Evolutionary conservation across 306 rosid genomes (phyloP).

Genomic region (apple (Malus domestica)): ASM211411v1 NC_041797.1:1264501-1265000

Average conservation of each 20-base stretch:
- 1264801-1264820: too few relatives aligned
- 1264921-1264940: not conserved
- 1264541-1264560: not conserved
- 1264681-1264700: too few relatives aligned
- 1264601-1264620: conserved; percentile 66
- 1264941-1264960: not conserved
- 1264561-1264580: conserved; percentile 51
- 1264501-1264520: not conserved
- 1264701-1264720: too few relatives aligned
- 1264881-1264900: too few relatives aligned
- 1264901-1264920: too few relatives aligned
- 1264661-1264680: too few relatives aligned
- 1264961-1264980: too few relatives aligned
- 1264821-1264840: too few relatives aligned
- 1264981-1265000: too few relatives aligned
- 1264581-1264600: conserved; percentile 46
- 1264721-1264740: not conserved
- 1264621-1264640: conserved; percentile 45
- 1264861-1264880: too few relatives aligned
- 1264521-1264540: too few relatives aligned
- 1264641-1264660: conserved; percentile 42
- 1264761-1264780: not conserved
- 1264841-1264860: too few relatives aligned
- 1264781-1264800: not conserved
- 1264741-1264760: not conserved